Base-by-base conservation (phyloP, 1,284 basidiomycete species). In the Heliocybe sulcata region DNA sequence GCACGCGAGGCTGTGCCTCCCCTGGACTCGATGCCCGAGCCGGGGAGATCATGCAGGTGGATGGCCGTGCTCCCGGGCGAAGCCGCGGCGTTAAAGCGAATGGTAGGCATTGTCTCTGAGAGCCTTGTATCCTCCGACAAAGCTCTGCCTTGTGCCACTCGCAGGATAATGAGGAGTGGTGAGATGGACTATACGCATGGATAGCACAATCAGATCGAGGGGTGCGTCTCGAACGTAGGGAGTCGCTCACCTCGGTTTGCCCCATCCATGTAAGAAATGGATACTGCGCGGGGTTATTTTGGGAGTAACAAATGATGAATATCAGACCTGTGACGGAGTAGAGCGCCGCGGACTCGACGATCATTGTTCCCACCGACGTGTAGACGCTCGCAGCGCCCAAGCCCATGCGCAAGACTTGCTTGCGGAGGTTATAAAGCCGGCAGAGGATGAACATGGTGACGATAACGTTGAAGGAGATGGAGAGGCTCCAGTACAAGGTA, bases 281-380 rank as follows among this genome's bases (percentile, higher is more conserved):
- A 20, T 53, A 26, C 35, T 38, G 35, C 22, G 25, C 52, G 35
- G 31, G 33, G 16, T 25, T 53, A 3, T 45, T 45, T 11, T 27
- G 35, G 9, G 35, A 31, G 19, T 45, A 53, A 16, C 22, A 45
- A 12, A 38, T 45, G 26, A 53, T 45, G n/a, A 53, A 53, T 11
- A 45, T 25, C 19, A 49, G 27, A 14, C 47, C 47, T 11, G 35
- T 45, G 38, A 58, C 35, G 33, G 58, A 55, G 53, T 63, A 63
- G 16, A 59, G 58, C 2, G 58, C 58, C 3, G 62, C 59, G 53
- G 55, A 57, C 57, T 63, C 62, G 53, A 62, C 52, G 51, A 63
- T 27, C 45, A 63, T 59, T n/a, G 58, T 48, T 14, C 54, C 54
- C 26, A 63, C 54, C 35, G 53, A 26, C 19, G 58, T 61, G 53